These are phyloP conservation scores for Neohortaea acidophila DNA, from an alignment of 495 filamentous ascomycete genomes.

Conservation along the genomic window DNA sequence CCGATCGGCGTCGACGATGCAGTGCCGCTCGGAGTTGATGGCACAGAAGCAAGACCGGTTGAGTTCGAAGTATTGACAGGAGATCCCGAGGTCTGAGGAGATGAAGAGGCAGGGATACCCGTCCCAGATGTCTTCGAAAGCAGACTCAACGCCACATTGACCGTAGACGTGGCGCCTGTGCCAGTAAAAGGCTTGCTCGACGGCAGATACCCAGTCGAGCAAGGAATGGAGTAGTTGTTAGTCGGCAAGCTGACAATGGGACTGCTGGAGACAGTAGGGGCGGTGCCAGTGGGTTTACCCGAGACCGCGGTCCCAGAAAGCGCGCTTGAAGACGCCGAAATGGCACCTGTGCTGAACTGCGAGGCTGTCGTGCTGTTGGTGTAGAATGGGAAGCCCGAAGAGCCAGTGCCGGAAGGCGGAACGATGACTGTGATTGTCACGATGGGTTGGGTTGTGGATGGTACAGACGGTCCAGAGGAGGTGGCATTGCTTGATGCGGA, in stretches of 20 bases:
- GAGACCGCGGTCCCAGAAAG: background rate
- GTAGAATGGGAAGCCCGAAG: background rate
- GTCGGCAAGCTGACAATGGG: background rate
- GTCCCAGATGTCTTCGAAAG: background rate
- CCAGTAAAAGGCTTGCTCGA: background rate
- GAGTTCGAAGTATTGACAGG: background rate
- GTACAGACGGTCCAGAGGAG: background rate
- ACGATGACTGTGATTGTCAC: slow-evolving; percentile 2
- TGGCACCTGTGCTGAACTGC: background rate
- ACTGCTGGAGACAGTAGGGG: no score
- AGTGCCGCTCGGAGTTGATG: no score
- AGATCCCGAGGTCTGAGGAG: background rate
- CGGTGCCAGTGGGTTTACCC: background rate
- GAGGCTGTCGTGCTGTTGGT: background rate
- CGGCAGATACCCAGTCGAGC: background rate
- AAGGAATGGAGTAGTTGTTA: background rate
- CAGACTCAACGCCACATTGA: background rate
- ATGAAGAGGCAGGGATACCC: background rate
- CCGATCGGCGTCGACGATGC: no score
- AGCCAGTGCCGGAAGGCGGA: background rate
- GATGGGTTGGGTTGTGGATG: background rate
- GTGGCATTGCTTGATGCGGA: background rate
- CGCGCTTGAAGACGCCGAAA: background rate
- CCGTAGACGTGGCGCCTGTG: background rate
- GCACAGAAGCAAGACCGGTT: no score